Percentiles rank a stretch among this genome's conserved stretches.
Evolutionary conservation across 805 yeast species (phyloP).

Genomic region (Nakazawaea ambrosiae): DNA sequence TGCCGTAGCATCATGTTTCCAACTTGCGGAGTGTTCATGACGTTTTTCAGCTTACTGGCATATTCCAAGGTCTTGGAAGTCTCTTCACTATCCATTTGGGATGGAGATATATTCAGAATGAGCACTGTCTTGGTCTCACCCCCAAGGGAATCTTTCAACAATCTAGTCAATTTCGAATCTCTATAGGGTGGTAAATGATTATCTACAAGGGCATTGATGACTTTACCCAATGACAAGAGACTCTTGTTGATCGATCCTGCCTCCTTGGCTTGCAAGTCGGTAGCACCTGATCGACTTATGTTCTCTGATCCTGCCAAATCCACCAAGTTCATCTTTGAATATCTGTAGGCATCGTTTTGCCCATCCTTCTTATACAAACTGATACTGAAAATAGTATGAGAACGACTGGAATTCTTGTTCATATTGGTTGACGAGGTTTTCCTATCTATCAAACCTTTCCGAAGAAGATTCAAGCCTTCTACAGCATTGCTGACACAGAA

Average conservation of each 20-base stretch:
- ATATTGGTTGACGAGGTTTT: slow-evolving; percentile 69
- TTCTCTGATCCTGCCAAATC: slow-evolving; percentile 96
- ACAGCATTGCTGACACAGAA: slow-evolving; percentile 44
- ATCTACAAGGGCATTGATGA: slow-evolving; percentile 68
- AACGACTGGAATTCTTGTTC: slow-evolving; percentile 67
- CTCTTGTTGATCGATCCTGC: slow-evolving; percentile 93
- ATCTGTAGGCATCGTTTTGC: slow-evolving; percentile 22
- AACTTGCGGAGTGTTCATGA: slow-evolving; percentile 43
- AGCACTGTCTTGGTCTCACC: slow-evolving; percentile 85
- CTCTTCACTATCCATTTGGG: slow-evolving; percentile 38
- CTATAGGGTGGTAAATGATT: slow-evolving; percentile 67
- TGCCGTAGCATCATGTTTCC: slow-evolving; percentile 38
- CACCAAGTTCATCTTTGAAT: slow-evolving; percentile 54
- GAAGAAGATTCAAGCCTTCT: slow-evolving; percentile 50
- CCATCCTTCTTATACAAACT: slow-evolving; percentile 39
- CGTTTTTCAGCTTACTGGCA: slow-evolving; percentile 50
- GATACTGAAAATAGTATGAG: slow-evolving; percentile 71
- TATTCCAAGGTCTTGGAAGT: slow-evolving; percentile 48
- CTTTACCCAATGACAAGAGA: slow-evolving; percentile 80
- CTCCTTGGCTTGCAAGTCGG: slow-evolving; percentile 79
- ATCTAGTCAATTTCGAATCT: slow-evolving; percentile 70
- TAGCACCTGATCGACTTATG: slow-evolving; percentile 80
- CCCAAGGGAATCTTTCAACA: slow-evolving; percentile 72
- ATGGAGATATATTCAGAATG: slow-evolving; percentile 82
- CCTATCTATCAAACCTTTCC: slow-evolving; percentile 50